Evolutionary conservation across 495 filamentous ascomycete genomes (phyloP).

Genomic region (Neurospora intermedia): DNA sequence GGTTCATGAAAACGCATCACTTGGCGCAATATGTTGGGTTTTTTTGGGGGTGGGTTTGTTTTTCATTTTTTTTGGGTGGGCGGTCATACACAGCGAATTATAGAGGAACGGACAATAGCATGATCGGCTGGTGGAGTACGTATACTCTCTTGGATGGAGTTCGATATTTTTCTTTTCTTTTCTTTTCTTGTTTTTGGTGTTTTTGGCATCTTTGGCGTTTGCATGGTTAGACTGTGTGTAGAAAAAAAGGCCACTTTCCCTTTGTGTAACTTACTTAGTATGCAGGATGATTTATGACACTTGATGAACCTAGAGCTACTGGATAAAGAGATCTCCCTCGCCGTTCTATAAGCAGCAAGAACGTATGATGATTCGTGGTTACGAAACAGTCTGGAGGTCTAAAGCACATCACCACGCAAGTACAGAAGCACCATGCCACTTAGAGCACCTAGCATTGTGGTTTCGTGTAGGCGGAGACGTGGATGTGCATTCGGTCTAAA

Average conservation of each 20-base stretch:
- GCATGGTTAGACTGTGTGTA: neutral
- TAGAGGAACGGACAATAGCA: neutral
- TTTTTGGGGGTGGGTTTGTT: too few relatives aligned
- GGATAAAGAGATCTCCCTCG: neutral
- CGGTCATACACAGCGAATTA: neutral
- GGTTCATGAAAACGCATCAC: neutral
- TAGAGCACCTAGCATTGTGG: neutral
- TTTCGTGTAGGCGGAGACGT: neutral
- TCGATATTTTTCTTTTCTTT: neutral
- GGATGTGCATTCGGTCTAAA: neutral
- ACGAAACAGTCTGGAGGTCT: neutral
- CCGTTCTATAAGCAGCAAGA: neutral
- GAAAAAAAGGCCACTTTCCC: neutral
- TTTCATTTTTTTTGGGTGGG: neutral
- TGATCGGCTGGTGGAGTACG: neutral
- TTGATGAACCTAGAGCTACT: neutral
- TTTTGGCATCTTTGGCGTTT: neutral
- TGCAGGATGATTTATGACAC: neutral
- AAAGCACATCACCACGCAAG: neutral
- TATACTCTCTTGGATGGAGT: neutral
- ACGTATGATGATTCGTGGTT: neutral
- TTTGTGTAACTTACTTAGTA: neutral
- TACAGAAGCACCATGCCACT: neutral
- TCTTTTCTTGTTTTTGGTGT: neutral
- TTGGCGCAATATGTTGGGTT: neutral